phyloP scores from a whole-genome alignment of 2,329 filamentous ascomycete genomes.

The Phaeomoniella chlamydospora region DNA sequence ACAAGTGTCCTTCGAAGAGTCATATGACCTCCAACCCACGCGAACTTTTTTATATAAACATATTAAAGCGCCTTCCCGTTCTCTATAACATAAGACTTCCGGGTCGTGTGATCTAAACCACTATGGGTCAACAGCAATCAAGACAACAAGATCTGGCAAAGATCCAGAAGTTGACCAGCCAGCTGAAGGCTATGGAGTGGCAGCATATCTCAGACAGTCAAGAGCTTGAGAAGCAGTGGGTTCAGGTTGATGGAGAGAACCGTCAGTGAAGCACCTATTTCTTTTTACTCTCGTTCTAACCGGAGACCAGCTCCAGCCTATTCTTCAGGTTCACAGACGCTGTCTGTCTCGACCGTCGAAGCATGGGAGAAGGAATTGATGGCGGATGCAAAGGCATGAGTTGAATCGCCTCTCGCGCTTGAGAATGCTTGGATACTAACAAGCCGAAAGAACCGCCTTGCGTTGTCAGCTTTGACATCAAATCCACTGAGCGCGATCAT shows the following conservation, averaged over 20 bases:
- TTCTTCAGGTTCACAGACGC: slow-evolving; percentile 16
- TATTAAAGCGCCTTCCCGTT: too few relatives aligned
- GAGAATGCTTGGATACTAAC: too few relatives aligned
- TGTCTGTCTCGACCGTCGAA: slow-evolving; percentile 37
- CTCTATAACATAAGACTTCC: too few relatives aligned
- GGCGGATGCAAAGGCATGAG: slow-evolving; percentile 50
- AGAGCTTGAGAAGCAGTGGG: slow-evolving; percentile 33
- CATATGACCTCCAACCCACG: too few relatives aligned
- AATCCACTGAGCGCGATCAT: slow-evolving; percentile 54
- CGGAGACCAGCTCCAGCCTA: slow-evolving; percentile 8
- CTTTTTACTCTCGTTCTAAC: background rate
- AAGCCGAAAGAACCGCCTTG: slow-evolving; percentile 59
- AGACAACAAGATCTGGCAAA: slow-evolving; percentile 8
- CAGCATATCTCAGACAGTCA: slow-evolving; percentile 19
- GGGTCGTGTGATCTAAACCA: background rate
- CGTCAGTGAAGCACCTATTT: slow-evolving; percentile 6
- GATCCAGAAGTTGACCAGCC: slow-evolving; percentile 23
- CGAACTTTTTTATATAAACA: too few relatives aligned
- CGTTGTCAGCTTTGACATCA: slow-evolving; percentile 56
- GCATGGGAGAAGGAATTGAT: slow-evolving; percentile 50
- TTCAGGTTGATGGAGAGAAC: slow-evolving; percentile 35
- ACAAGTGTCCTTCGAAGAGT: too few relatives aligned
- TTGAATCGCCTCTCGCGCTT: too few relatives aligned
- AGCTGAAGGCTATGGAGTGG: slow-evolving; percentile 19
- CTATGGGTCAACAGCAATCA: slow-evolving; percentile 12